Conservation (phyloP, 208 protist genomes). For the Crithidia acanthocephali region DNA sequence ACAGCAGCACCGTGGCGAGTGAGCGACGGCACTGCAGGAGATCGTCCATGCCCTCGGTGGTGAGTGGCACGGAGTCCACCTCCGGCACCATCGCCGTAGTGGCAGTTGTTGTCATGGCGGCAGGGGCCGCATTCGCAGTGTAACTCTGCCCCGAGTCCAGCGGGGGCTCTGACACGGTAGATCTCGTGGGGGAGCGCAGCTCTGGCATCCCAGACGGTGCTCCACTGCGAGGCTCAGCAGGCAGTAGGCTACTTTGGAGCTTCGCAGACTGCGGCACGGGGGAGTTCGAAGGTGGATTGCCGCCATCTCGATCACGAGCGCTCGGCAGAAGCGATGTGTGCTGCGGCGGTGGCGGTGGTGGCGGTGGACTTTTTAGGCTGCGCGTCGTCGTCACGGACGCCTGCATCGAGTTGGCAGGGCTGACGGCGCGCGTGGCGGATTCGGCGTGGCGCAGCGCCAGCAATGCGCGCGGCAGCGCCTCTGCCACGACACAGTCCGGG, state of each 20-base stretch:
- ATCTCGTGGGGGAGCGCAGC: not conserved
- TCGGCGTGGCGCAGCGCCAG: constrained; percentile 17
- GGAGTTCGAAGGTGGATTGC: too few species aligned
- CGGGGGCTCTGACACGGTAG: not conserved
- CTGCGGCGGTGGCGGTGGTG: not conserved
- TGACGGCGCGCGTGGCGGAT: not conserved
- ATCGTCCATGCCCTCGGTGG: not conserved
- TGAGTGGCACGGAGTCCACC: constrained; percentile 19
- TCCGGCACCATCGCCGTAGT: not conserved
- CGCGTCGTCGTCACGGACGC: not conserved
- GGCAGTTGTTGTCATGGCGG: not conserved
- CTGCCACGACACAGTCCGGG: constrained; percentile 69
- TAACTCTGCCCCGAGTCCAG: not conserved
- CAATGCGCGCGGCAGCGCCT: constrained; percentile 1
- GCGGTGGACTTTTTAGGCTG: not conserved
- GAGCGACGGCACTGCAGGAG: constrained; percentile 26
- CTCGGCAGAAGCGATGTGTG: too few species aligned
- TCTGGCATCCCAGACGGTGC: not conserved
- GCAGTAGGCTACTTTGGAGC: not conserved
- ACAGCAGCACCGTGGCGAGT: constrained; percentile 49
- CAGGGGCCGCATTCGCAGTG: not conserved
- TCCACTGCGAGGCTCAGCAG: not conserved
- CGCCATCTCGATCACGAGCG: not conserved
- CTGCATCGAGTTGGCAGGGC: not conserved
- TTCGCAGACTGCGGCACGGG: too few species aligned